phyloP scores from a whole-genome alignment of 306 rosid species.

The Senna tora region DNA sequence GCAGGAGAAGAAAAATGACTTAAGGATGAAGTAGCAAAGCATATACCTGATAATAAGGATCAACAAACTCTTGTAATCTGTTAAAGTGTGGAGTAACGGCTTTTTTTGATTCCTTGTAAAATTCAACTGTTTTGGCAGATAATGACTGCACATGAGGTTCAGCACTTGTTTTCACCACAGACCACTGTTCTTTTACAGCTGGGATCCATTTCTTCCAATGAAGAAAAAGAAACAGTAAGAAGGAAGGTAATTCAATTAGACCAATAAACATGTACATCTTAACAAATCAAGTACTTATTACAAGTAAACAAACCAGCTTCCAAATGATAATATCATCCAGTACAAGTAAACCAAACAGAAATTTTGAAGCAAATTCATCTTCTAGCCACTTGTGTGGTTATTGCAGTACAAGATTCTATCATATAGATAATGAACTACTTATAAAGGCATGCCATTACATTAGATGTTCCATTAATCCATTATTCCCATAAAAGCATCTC shows the following conservation, averaged over 20 bases:
- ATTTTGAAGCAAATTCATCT: conserved; percentile 23
- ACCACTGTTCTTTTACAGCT: conserved; percentile 63
- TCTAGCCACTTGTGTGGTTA: conserved; percentile 15
- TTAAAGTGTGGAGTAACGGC: conserved; percentile 65
- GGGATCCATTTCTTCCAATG: conserved; percentile 81
- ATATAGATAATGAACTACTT: not conserved
- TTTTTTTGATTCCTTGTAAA: conserved; percentile 64
- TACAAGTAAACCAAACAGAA: conserved; percentile 23
- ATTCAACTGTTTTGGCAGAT: conserved; percentile 60
- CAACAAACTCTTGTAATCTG: conserved; percentile 68
- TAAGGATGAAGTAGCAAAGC: not conserved
- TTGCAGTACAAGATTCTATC: not conserved
- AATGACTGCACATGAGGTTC: conserved; percentile 72
- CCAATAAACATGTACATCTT: not conserved
- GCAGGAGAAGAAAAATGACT: conserved; percentile 16
- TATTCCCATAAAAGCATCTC: conserved; percentile 27
- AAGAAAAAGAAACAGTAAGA: conserved; percentile 37
- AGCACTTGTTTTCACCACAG: conserved; percentile 56
- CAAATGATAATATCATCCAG: conserved; percentile 26
- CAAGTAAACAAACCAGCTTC: conserved; percentile 20
- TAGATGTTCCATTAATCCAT: conserved; percentile 2
- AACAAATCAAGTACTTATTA: conserved; percentile 32
- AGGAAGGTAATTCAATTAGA: conserved; percentile 17
- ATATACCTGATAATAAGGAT: conserved; percentile 86
- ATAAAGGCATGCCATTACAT: conserved; percentile 7